These are phyloP conservation scores for Raddia guianensis DNA, from an alignment of 176 grass and related monocot genomes.

Conservation along the genomic window DNA sequence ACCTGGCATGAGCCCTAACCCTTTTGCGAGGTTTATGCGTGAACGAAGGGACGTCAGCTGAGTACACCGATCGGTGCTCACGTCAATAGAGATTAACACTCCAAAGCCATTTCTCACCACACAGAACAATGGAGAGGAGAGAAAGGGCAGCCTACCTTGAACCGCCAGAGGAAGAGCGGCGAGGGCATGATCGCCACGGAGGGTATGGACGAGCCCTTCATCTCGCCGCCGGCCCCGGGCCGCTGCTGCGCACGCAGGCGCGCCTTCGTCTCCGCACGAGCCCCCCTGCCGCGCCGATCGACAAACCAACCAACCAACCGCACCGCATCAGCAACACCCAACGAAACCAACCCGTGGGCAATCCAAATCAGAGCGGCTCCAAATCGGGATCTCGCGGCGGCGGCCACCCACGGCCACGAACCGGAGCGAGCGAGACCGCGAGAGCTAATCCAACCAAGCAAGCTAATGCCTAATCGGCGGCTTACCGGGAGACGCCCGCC, in stretches of 20 bases:
- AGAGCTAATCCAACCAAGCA: neutral
- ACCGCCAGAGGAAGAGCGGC: constrained; percentile 83
- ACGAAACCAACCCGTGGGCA: neutral
- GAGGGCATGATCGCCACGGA: constrained; percentile 74
- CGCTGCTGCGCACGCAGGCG: constrained; percentile 10
- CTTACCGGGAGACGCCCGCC: constrained; percentile 18
- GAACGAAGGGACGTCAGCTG: neutral
- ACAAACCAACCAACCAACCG: neutral
- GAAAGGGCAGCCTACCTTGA: constrained; percentile 60
- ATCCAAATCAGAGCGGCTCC: neutral
- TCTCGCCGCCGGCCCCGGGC: constrained; percentile 38
- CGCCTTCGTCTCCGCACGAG: constrained; percentile 17
- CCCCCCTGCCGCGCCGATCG: neutral
- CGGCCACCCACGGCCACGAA: neutral
- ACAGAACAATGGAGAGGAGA: neutral
- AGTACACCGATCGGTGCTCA: neutral
- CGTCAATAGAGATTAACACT: neutral
- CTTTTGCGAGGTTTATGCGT: neutral
- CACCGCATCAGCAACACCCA: neutral
- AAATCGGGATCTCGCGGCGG: constrained; percentile 13
- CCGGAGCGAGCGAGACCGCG: neutral
- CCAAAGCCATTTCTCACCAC: neutral
- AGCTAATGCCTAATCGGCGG: neutral
- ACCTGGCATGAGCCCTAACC: neutral
- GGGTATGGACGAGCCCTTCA: constrained; percentile 70